Percentiles rank a stretch among this genome's conserved stretches.
phyloP scores from a whole-genome alignment of 257 asterid genomes.

The Solanum dulcamara region DNA sequence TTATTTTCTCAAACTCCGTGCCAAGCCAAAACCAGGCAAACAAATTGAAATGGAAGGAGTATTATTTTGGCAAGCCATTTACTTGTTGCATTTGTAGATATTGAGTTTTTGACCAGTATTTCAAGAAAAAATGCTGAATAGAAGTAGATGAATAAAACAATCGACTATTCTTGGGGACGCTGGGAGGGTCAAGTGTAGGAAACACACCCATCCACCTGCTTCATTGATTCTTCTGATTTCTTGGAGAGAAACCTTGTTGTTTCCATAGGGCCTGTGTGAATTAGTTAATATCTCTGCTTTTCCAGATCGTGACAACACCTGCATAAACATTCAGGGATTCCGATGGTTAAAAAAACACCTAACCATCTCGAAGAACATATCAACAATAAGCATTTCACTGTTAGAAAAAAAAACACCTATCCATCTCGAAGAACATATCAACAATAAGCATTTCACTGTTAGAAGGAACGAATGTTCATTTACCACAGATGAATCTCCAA shows the following conservation, averaged over 20 bases:
- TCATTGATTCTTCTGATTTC: slow-evolving; percentile 76
- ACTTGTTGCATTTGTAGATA: neutral
- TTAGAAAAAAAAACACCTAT: neutral
- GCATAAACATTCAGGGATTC: neutral
- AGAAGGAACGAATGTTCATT: neutral
- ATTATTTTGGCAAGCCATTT: neutral
- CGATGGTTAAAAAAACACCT: neutral
- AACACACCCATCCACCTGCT: slow-evolving; percentile 98
- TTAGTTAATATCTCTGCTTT: slow-evolving; percentile 56
- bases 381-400: neutral
- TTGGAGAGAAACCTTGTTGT: slow-evolving; percentile 40
- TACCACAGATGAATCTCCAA: slow-evolving; percentile 95
- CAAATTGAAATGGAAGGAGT: too few relatives aligned
- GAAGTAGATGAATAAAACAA: neutral
- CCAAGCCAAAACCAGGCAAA: too few relatives aligned
- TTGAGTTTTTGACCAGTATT: neutral
- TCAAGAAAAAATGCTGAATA: neutral
- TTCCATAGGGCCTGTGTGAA: slow-evolving; percentile 93
- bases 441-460: neutral
- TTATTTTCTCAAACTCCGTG: too few relatives aligned
- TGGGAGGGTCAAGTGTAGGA: neutral
- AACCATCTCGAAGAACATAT: neutral
- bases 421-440: neutral
- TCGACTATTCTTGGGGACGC: neutral
- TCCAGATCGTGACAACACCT: slow-evolving; percentile 76